These are phyloP conservation scores for Amanita molliuscula DNA, from an alignment of 768 basidiomycete species.

Conservation along the genomic window DNA sequence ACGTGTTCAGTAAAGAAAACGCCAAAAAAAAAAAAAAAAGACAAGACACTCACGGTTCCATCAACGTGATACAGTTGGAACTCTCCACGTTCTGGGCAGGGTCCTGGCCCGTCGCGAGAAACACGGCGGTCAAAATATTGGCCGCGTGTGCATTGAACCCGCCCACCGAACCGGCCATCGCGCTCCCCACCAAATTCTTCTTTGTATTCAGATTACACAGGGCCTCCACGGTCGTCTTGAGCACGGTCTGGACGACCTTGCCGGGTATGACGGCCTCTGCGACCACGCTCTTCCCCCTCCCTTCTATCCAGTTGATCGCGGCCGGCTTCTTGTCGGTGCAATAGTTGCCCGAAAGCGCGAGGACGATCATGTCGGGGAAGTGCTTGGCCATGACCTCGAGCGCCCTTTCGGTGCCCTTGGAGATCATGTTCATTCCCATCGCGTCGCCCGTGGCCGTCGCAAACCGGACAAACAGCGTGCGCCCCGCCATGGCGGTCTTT, in stretches of 20 bases:
- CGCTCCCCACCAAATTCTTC: conserved; percentile 96
- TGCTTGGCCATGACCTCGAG: conserved; percentile 65
- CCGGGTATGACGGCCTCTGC: conserved; percentile 93
- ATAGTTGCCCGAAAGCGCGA: conserved; percentile 94
- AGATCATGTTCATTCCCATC: conserved; percentile 99
- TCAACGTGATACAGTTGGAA: conserved; percentile 96
- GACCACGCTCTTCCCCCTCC: conserved; percentile 94
- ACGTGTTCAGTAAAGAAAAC: too few species aligned
- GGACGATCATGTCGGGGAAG: conserved; percentile 87
- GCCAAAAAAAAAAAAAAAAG: conserved; percentile 8
- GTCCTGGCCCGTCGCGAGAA: conserved; percentile 95
- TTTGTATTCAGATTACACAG: conserved; percentile 87
- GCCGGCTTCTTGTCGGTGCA: conserved; percentile 99
- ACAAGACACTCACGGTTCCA: conserved; percentile 79
- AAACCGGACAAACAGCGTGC: conserved; percentile 89
- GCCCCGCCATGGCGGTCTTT: conserved; percentile 86
- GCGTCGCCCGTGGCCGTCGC: conserved; percentile 94
- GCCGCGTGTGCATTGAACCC: conserved; percentile 99
- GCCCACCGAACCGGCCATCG: conserved; percentile 97
- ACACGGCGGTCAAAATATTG: conserved; percentile 93
- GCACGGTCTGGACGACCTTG: conserved; percentile 73
- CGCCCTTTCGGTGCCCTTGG: conserved; percentile 94
- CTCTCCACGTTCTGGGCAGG: conserved; percentile 99
- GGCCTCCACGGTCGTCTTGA: conserved; percentile 91
- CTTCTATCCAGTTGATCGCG: conserved; percentile 99